These are phyloP conservation scores for Penicillium pancosmium DNA, from an alignment of 495 filamentous ascomycete species.

Conservation along the genomic window DNA sequence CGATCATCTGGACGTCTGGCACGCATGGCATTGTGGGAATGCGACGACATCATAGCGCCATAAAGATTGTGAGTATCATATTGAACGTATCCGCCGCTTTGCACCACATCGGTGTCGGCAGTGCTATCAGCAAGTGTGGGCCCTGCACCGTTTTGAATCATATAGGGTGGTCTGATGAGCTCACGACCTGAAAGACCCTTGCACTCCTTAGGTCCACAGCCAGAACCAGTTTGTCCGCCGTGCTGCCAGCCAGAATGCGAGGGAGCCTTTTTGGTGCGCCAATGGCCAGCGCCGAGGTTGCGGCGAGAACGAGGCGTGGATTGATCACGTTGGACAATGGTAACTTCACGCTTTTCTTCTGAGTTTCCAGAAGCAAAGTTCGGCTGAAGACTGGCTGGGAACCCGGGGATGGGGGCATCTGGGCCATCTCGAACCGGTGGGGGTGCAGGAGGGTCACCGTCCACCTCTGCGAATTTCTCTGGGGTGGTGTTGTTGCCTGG, in stretches of 20 bases:
- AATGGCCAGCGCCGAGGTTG: slow-evolving; percentile 22
- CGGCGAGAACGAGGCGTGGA: slow-evolving; percentile 11
- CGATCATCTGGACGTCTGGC: slow-evolving; percentile 37
- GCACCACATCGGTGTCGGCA: slow-evolving; percentile 16
- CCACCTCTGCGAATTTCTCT: slow-evolving; percentile 14
- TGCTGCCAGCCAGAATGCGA: slow-evolving; percentile 12
- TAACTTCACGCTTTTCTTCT: slow-evolving; percentile 6
- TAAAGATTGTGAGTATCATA: slow-evolving; percentile 30
- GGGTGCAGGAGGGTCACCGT: slow-evolving; percentile 21
- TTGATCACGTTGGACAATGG: background rate
- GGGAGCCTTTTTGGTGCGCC: slow-evolving; percentile 10
- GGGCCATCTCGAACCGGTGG: slow-evolving; percentile 20
- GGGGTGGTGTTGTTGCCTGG: slow-evolving; percentile 19
- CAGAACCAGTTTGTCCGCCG: slow-evolving; percentile 14
- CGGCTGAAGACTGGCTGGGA: slow-evolving; percentile 26
- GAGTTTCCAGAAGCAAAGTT: slow-evolving; percentile 12
- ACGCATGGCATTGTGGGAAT: slow-evolving; percentile 17
- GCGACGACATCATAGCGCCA: slow-evolving; percentile 16
- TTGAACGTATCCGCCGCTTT: slow-evolving; percentile 20
- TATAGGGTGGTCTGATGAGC: slow-evolving; percentile 21
- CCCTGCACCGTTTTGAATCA: slow-evolving; percentile 21
- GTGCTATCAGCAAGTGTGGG: slow-evolving; percentile 17
- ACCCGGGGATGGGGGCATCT: slow-evolving; percentile 23
- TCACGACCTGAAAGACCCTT: slow-evolving; percentile 18
- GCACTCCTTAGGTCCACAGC: slow-evolving; percentile 15